Evolutionary conservation across 1,284 basidiomycete species (phyloP), one percentile per base, ranked within the genome.

Genomic region (Ceratobasidium theobromae): DNA sequence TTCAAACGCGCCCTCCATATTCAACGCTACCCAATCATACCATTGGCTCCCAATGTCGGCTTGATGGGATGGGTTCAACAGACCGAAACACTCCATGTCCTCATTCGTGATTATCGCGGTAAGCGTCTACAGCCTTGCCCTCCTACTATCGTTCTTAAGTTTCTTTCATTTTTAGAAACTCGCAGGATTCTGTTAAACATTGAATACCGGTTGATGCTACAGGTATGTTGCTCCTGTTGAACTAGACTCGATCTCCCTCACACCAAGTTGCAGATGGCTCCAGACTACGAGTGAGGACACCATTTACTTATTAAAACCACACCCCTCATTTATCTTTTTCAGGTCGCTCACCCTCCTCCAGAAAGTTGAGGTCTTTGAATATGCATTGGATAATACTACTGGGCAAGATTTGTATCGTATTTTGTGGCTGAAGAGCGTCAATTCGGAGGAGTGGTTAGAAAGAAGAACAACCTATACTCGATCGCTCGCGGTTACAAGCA

Each of bases 311-410:
- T 12, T 38, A 27, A 3, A 12, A 9, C 23, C 27, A 53, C 11
- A 65, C 38, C 33, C 28, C n/a, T 18, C 25, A 18, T 23, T n/a
- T n/a, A n/a, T n/a, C n/a, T n/a, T n/a, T n/a, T n/a, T n/a, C n/a
- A n/a, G n/a, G n/a, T n/a, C n/a, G n/a, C n/a, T n/a, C n/a, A n/a
- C n/a, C n/a, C n/a, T 18, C 16, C 16, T 45, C 16, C 95, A 99
- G 77, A 99, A 99, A 80, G 93, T 99, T 45, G 97, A 99, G 75
- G 97, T 99, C 21, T 99, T 99, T 78, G 95, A 99, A 76, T 99
- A 99, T 74, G 96, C 97, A 3, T 82, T 99, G 45, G 96, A 99
- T 78, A 99, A 99, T 74, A 99, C 97, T 0, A 98, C 95, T 0
- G 97, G 97, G 0, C 97, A 99, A 78, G 97, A 99, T 76, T 81